Conservation (phyloP, 768 basidiomycete genomes). For the Mycena rosella region DNA sequence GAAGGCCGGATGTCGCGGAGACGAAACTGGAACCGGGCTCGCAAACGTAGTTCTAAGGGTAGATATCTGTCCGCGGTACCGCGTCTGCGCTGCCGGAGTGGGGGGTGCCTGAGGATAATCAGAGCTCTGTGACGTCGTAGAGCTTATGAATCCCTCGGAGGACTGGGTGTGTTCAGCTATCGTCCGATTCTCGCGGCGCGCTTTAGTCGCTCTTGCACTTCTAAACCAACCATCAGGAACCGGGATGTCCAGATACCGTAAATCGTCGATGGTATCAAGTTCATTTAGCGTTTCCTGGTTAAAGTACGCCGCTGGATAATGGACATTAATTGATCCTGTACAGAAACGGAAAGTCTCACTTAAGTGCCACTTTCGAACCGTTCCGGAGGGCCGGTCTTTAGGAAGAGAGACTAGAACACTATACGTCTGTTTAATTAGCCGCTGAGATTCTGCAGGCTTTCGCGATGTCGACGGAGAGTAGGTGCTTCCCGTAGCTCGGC, state of each 20-base stretch:
- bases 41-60: constrained; percentile 24
- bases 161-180: constrained; percentile 19
- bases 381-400: constrained; percentile 61
- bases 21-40: constrained; percentile 25
- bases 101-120: constrained; percentile 23
- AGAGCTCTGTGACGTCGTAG: constrained; percentile 29
- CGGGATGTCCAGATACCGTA: constrained; percentile 71
- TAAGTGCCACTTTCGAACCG: constrained; percentile 85
- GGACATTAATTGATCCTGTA: constrained; percentile 45
- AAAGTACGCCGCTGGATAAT: constrained; percentile 80
- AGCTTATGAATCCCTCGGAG: constrained; percentile 31
- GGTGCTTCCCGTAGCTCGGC: constrained; percentile 37
- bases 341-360: constrained; percentile 60
- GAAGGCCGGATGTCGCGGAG: constrained; percentile 32
- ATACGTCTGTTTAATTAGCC: constrained; percentile 87
- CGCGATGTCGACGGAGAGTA: constrained; percentile 51
- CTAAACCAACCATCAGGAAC: constrained; percentile 86
- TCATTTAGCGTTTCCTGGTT: constrained; percentile 81
- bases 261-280: constrained; percentile 78
- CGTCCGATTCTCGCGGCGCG: constrained; percentile 61
- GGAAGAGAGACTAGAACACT: constrained; percentile 81
- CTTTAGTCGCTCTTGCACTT: constrained; percentile 80
- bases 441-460: constrained; percentile 64
- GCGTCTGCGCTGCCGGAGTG: constrained; percentile 36
- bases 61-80: constrained; percentile 37